phyloP scores from a whole-genome alignment of 805 yeast species.

The Nakazawaea ishiwadae region DNA sequence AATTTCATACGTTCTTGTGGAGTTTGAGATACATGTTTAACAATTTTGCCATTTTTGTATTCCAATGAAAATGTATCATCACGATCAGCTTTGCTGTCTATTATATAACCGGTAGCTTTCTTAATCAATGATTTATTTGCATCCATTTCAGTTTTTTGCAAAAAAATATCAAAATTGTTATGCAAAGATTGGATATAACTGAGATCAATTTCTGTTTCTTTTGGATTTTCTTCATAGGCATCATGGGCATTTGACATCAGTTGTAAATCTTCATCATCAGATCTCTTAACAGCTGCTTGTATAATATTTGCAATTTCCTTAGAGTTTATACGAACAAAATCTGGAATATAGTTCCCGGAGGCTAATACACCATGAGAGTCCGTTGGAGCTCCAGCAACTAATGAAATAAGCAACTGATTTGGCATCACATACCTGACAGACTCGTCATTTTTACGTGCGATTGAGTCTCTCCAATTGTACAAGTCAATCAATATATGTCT shows the following conservation, averaged over 20 bases:
- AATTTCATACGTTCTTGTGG: neutral
- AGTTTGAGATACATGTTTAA: neutral
- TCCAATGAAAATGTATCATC: slow-evolving; percentile 5
- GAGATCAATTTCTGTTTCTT: neutral
- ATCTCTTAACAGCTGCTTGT: slow-evolving; percentile 29
- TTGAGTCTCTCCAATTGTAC: slow-evolving; percentile 76
- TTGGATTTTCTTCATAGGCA: neutral
- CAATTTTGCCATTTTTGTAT: slow-evolving; percentile 11
- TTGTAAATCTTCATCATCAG: slow-evolving; percentile 33
- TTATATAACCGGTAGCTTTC: slow-evolving; percentile 2
- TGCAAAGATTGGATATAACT: slow-evolving; percentile 1
- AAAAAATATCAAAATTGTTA: slow-evolving; percentile 13
- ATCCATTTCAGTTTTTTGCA: neutral
- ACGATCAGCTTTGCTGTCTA: too few relatives aligned
- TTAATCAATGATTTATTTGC: neutral
- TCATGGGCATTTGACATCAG: slow-evolving; percentile 18
- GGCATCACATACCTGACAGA: slow-evolving; percentile 81
- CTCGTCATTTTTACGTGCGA: slow-evolving; percentile 79
- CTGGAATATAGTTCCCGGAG: slow-evolving; percentile 41
- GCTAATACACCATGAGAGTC: slow-evolving; percentile 51
- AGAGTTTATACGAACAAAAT: slow-evolving; percentile 53
- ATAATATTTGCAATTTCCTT: slow-evolving; percentile 57
- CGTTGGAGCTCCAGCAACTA: slow-evolving; percentile 56
- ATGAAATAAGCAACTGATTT: slow-evolving; percentile 63
- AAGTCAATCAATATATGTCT: slow-evolving; percentile 54